These are phyloP conservation scores for Endogone sp. DNA, from an alignment of 192 early-diverging fungal species.

Conservation along the genomic window DNA sequence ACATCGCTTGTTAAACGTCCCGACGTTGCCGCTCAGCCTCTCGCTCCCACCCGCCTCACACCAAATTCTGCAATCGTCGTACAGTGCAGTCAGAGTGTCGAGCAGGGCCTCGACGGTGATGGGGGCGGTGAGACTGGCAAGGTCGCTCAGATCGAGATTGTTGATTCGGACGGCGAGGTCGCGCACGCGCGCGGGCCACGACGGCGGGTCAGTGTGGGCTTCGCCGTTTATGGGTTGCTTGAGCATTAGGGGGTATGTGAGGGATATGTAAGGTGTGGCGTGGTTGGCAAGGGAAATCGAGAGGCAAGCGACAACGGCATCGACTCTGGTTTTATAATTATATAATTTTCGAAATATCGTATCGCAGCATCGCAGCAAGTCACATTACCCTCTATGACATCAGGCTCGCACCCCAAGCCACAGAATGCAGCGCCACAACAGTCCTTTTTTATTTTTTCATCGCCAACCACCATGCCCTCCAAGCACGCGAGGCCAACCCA, in stretches of 20 bases:
- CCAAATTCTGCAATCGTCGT: not conserved
- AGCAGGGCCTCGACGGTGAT: not conserved
- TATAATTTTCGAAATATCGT: too few relatives aligned
- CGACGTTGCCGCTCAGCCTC: not conserved
- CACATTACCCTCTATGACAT: not conserved
- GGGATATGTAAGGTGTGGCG: too few relatives aligned
- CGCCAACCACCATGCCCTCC: too few relatives aligned
- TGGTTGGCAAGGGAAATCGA: too few relatives aligned
- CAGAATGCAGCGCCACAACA: too few relatives aligned
- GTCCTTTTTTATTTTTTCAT: not conserved
- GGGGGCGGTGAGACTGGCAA: not conserved
- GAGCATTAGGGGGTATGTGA: not conserved
- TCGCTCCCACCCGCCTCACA: not conserved
- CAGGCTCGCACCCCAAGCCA: not conserved
- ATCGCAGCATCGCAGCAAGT: too few relatives aligned
- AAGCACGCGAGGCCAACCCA: too few relatives aligned
- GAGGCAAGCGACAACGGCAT: too few relatives aligned
- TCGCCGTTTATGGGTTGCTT: too few relatives aligned
- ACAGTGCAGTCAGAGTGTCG: not conserved
- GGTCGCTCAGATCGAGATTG: not conserved
- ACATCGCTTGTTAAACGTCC: not conserved
- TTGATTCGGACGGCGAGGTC: not conserved
- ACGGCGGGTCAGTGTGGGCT: not conserved
- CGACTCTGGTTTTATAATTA: too few relatives aligned
- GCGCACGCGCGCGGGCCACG: not conserved